Evolutionary conservation across 345 rosid genomes (phyloP).

Genomic region (Rhodamnia rubescens): DNA sequence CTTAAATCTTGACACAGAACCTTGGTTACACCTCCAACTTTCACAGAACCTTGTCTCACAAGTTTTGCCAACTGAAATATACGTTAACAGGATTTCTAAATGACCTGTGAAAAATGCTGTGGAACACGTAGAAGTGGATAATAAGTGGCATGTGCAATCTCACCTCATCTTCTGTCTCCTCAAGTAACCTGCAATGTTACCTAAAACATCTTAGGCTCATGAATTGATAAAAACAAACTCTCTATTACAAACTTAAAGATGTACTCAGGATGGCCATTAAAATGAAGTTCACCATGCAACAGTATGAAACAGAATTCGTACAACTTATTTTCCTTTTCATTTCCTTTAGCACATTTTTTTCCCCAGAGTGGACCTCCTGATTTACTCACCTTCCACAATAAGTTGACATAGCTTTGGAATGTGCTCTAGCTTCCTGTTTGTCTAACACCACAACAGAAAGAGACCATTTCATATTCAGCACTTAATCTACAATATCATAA

Average conservation of each 20-base stretch:
- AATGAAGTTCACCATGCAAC: background rate
- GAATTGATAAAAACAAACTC: background rate
- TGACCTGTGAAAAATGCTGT: background rate
- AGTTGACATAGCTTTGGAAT: constrained; percentile 76
- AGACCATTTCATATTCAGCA: background rate
- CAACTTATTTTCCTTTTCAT: background rate
- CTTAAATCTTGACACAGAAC: constrained; percentile 75
- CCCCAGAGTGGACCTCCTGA: background rate
- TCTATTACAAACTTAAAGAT: background rate
- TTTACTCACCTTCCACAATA: constrained; percentile 83
- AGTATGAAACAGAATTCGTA: background rate
- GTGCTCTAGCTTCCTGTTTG: constrained; percentile 82
- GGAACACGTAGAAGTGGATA: background rate
- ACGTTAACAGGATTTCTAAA: background rate
- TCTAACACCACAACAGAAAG: constrained; percentile 30
- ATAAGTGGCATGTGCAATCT: constrained; percentile 2
- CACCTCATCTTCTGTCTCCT: constrained; percentile 94
- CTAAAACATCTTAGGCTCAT: background rate
- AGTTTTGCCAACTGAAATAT: constrained; percentile 47
- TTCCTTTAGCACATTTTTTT: background rate
- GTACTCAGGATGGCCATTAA: background rate
- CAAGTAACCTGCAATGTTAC: constrained; percentile 49
- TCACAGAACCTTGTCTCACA: constrained; percentile 65
- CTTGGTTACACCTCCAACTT: constrained; percentile 62
- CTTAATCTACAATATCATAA: background rate